phyloP scores from a whole-genome alignment of 768 basidiomycete species.

The Sarcomyxa edulis region DNA sequence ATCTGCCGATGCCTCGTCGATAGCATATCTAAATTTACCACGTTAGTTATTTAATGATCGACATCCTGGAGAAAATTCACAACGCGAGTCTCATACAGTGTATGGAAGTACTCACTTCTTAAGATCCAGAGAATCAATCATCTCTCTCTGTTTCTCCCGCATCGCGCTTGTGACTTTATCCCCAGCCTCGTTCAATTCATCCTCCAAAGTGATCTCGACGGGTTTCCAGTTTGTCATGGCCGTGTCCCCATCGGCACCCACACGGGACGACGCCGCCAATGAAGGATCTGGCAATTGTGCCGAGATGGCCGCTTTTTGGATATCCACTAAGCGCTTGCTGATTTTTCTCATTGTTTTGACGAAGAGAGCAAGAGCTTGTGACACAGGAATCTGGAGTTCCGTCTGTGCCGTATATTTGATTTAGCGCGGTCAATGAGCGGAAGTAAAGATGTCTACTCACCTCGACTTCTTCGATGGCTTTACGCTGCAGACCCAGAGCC shows the following conservation, averaged over 20 bases:
- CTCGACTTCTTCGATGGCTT: conserved; percentile 86
- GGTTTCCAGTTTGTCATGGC: conserved; percentile 34
- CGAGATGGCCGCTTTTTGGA: conserved; percentile 75
- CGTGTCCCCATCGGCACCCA: conserved; percentile 12
- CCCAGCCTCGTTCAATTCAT: conserved; percentile 76
- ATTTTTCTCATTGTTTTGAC: conserved; percentile 88
- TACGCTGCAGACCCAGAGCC: conserved; percentile 85
- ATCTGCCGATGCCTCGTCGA: conserved; percentile 64
- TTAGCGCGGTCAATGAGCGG: neutral
- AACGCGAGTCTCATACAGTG: neutral
- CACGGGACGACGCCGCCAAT: conserved; percentile 15
- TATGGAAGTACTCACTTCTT: conserved; percentile 60
- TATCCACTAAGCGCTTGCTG: conserved; percentile 63
- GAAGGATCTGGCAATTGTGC: conserved; percentile 49
- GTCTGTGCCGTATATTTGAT: conserved; percentile 31
- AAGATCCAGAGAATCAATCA: conserved; percentile 86
- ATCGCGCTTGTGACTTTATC: conserved; percentile 63
- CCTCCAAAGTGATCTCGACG: conserved; percentile 42
- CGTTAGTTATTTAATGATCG: conserved; percentile 14
- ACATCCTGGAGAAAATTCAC: conserved; percentile 6
- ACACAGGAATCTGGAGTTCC: conserved; percentile 80
- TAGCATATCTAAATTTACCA: conserved; percentile 52
- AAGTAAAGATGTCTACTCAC: conserved; percentile 28
- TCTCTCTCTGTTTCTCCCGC: conserved; percentile 75
- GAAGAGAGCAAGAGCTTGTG: conserved; percentile 86